phyloP scores from a whole-genome alignment of 176 grass and related monocot species.

The Rhynchospora breviuscula region DNA sequence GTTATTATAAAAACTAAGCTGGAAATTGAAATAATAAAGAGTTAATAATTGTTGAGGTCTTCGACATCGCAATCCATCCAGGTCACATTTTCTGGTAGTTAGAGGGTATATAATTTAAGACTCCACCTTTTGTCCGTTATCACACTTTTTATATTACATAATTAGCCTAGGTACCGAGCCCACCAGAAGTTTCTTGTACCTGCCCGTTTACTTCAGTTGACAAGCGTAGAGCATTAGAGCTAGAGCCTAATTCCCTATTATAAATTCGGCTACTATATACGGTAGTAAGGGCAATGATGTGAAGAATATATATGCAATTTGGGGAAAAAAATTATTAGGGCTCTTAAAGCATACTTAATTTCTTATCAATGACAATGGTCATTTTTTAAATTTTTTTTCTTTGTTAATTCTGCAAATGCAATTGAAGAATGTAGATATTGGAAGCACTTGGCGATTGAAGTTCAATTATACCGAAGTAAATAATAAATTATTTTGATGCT shows the following conservation, averaged over 20 bases:
- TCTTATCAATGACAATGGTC: not conserved
- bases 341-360: not conserved
- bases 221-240: not conserved
- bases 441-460: no score
- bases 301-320: no score
- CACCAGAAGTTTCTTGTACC: not conserved
- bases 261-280: not conserved
- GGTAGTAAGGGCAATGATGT: no score
- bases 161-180: not conserved
- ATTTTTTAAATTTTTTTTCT: not conserved
- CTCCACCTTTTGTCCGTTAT: not conserved
- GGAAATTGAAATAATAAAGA: not conserved
- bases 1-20: slow-evolving; percentile 7
- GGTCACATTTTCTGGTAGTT: not conserved
- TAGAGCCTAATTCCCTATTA: not conserved
- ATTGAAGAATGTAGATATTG: not conserved
- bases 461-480: no score
- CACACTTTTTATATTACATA: not conserved
- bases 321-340: no score
- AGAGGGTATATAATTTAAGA: not conserved
- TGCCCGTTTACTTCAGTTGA: not conserved
- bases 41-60: not conserved
- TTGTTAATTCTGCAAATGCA: not conserved
- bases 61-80: not conserved
- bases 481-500: no score